These are phyloP conservation scores for Diaporthe citriasiana DNA, from an alignment of 2,329 filamentous ascomycete genomes.

Conservation along the genomic window DNA sequence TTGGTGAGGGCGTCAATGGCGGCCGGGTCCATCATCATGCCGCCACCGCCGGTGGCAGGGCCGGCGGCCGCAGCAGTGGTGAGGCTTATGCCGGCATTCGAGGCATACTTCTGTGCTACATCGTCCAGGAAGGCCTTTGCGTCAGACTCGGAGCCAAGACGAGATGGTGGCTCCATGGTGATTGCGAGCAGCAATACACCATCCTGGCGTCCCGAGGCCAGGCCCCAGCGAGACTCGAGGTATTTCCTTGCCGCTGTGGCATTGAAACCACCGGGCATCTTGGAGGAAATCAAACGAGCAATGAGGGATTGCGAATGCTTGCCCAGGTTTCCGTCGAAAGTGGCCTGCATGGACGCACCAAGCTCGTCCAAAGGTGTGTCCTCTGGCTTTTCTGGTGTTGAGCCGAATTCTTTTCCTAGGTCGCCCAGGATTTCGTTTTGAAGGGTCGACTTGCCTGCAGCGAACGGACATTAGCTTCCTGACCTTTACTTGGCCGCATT, in stretches of 20 bases:
- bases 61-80: slow-evolving; percentile 82
- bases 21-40: slow-evolving; percentile 99
- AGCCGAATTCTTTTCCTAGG: slow-evolving; percentile 97
- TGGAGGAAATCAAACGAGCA: slow-evolving; percentile 95
- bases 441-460: slow-evolving; percentile 91
- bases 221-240: slow-evolving; percentile 92
- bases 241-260: slow-evolving; percentile 97
- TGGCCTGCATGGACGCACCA: slow-evolving; percentile 94
- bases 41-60: slow-evolving; percentile 77
- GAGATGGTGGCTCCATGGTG: slow-evolving; percentile 91
- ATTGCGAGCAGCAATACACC: slow-evolving; percentile 89
- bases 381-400: slow-evolving; percentile 97
- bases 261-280: slow-evolving; percentile 99
- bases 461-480: slow-evolving; percentile 36
- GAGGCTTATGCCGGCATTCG: slow-evolving; percentile 85
- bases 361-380: slow-evolving; percentile 97
- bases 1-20: slow-evolving; percentile 97
- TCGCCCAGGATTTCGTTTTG: slow-evolving; percentile 99
- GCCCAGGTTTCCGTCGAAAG: slow-evolving; percentile 98
- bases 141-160: slow-evolving; percentile 89
- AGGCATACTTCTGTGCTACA: slow-evolving; percentile 89
- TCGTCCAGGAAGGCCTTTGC: slow-evolving; percentile 94
- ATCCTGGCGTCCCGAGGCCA: slow-evolving; percentile 89
- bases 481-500: slow-evolving; percentile 22
- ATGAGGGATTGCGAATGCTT: slow-evolving; percentile 96